Conservation (phyloP, 768 basidiomycete species). For the Rhizopogon vesiculosus region DNA sequence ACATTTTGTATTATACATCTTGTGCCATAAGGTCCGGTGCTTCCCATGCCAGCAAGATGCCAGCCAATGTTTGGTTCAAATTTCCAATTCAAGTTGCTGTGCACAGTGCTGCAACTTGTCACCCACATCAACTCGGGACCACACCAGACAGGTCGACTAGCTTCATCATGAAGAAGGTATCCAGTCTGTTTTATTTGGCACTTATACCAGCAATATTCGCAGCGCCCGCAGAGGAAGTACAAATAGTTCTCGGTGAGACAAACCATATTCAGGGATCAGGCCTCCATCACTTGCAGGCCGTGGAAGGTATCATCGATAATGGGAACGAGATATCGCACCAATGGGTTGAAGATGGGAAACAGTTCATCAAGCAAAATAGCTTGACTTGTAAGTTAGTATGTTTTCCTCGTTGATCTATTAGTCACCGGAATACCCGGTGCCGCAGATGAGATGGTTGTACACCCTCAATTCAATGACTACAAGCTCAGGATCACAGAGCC, state of each 20-base stretch:
- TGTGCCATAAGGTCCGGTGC: no score
- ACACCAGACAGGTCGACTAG: not conserved
- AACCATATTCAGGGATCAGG: conserved; percentile 9
- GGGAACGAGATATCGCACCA: conserved; percentile 50
- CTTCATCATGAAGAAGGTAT: conserved; percentile 34
- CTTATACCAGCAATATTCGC: conserved; percentile 31
- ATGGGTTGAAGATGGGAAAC: conserved; percentile 59
- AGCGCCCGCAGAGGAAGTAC: conserved; percentile 36
- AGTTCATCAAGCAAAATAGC: conserved; percentile 66
- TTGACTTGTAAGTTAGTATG: conserved; percentile 53
- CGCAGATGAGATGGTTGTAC: conserved; percentile 58
- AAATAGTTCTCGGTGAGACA: conserved; percentile 36
- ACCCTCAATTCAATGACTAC: conserved; percentile 46
- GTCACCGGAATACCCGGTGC: not conserved
- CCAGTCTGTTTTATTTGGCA: conserved; percentile 29
- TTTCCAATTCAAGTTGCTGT: no score
- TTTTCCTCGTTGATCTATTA: not conserved
- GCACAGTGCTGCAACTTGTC: no score
- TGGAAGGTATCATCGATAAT: conserved; percentile 35
- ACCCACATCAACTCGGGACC: no score
- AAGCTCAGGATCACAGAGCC: conserved; percentile 63
- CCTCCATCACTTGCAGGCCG: conserved; percentile 31
- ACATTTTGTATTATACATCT: not conserved
- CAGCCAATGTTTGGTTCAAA: no score
- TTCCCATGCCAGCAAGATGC: no score